These are phyloP conservation scores for Trichoderma semiorbis DNA, from an alignment of 2,329 filamentous ascomycete genomes.

Conservation along the genomic window DNA sequence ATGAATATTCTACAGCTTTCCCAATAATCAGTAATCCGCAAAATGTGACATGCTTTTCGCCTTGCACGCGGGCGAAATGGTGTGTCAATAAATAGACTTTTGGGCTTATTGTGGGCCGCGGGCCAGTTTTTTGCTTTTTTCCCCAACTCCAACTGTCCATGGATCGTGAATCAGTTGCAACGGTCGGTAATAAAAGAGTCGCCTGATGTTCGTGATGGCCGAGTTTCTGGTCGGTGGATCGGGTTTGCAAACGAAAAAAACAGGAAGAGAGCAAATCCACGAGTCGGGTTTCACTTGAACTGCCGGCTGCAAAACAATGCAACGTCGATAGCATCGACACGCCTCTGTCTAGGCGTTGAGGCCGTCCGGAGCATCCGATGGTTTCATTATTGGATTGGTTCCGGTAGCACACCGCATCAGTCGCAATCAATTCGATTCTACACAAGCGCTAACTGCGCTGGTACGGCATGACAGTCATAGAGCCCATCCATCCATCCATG, in stretches of 20 bases:
- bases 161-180: constrained; percentile 7
- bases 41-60: constrained; percentile 4
- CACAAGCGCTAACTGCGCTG: neutral
- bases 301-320: neutral
- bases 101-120: constrained; percentile 10
- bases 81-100: constrained; percentile 11
- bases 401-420: constrained; percentile 4
- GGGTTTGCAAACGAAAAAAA: neutral
- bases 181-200: neutral
- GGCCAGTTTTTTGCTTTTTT: neutral
- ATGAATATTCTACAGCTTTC: neutral
- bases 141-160: neutral
- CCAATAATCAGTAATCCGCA: neutral
- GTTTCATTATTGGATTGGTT: constrained; percentile 1
- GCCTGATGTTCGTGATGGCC: constrained; percentile 6
- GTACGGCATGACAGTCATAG: constrained; percentile 4
- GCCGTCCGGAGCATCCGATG: constrained; percentile 9
- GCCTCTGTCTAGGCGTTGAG: neutral
- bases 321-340: neutral
- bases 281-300: neutral
- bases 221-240: constrained; percentile 6
- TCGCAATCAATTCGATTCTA: neutral
- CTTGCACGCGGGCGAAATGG: neutral
- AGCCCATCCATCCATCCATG: neutral
- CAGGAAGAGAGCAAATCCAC: neutral